Percentiles rank a stretch among this genome's conserved stretches.
phyloP scores from a whole-genome alignment of 192 early-diverging fungal genomes.

The Gonapodya prolifera region DNA sequence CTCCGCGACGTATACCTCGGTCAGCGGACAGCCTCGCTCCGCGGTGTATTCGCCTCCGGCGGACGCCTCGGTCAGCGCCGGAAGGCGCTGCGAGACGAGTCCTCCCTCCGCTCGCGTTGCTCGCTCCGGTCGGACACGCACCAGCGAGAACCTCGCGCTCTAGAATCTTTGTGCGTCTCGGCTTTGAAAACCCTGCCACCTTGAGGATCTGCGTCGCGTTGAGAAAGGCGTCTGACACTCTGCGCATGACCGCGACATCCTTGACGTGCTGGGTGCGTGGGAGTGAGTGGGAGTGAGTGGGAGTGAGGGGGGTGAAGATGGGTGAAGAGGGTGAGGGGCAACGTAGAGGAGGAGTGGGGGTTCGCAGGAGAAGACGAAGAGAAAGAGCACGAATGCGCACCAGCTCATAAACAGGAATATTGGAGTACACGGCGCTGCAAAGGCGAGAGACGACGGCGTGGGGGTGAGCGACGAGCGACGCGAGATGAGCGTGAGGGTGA shows the following conservation, averaged over 20 bases:
- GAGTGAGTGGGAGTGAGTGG: too few species aligned
- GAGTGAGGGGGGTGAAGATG: too few species aligned
- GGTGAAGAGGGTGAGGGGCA: not conserved
- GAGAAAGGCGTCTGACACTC: not conserved
- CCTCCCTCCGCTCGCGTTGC: too few species aligned
- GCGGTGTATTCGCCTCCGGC: too few species aligned
- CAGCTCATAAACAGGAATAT: conserved; percentile 1
- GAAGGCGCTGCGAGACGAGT: too few species aligned
- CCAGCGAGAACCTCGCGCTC: not conserved
- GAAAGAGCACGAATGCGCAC: not conserved
- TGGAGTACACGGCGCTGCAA: not conserved
- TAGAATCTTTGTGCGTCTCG: not conserved
- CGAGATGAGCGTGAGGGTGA: not conserved
- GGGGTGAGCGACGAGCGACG: not conserved
- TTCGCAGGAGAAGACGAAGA: too few species aligned
- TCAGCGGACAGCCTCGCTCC: too few species aligned
- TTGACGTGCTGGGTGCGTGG: conserved; percentile 5
- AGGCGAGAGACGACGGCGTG: not conserved
- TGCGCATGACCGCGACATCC: conserved; percentile 33
- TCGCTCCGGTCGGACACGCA: not conserved
- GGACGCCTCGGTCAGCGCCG: too few species aligned
- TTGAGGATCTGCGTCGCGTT: conserved; percentile 3
- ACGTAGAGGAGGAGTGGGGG: not conserved
- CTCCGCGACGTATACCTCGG: too few species aligned
- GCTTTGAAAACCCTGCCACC: conserved; percentile 1